These are phyloP conservation scores for Hypoxylon sp. DNA, from an alignment of 2,329 filamentous ascomycete species.

Conservation along the genomic window DNA sequence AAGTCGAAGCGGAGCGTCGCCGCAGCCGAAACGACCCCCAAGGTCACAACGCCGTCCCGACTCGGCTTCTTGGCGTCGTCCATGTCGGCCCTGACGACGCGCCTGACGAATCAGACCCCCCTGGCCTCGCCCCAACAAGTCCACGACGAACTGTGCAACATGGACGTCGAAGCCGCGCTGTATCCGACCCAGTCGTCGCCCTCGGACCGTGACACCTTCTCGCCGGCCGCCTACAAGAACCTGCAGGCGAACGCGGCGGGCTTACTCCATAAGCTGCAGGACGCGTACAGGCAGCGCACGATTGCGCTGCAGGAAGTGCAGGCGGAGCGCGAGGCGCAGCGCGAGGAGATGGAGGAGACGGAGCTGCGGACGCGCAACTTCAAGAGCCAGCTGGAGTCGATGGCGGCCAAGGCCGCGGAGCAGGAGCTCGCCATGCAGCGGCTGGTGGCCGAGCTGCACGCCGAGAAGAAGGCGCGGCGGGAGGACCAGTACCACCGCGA, in stretches of 20 bases:
- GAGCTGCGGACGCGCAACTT: slow-evolving; percentile 65
- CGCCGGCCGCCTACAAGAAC: slow-evolving; percentile 70
- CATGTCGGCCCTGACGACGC: slow-evolving; percentile 58
- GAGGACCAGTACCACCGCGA: slow-evolving; percentile 53
- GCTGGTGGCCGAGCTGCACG: slow-evolving; percentile 63
- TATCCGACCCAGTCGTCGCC: slow-evolving; percentile 60
- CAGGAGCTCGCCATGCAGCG: slow-evolving; percentile 64
- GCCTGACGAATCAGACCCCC: slow-evolving; percentile 47
- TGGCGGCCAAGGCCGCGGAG: slow-evolving; percentile 65
- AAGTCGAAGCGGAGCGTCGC: slow-evolving; percentile 48
- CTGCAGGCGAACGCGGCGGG: slow-evolving; percentile 68
- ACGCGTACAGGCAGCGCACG: slow-evolving; percentile 67
- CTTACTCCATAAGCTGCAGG: slow-evolving; percentile 67
- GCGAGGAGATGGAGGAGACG: slow-evolving; percentile 68
- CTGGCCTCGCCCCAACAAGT: slow-evolving; percentile 43
- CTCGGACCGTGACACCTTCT: slow-evolving; percentile 63
- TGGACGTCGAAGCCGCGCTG: slow-evolving; percentile 67
- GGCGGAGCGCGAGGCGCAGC: slow-evolving; percentile 64
- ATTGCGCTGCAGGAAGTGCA: slow-evolving; percentile 62
- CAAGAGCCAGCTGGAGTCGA: slow-evolving; percentile 70
- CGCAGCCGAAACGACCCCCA: slow-evolving; percentile 50
- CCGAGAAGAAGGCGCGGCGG: slow-evolving; percentile 61
- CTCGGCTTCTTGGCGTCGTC: slow-evolving; percentile 61
- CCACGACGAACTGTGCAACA: slow-evolving; percentile 66
- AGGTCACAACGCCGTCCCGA: slow-evolving; percentile 53